Evolutionary conservation across 106 monocot species (phyloP).

Genomic region (Allium cepa): DNA sequence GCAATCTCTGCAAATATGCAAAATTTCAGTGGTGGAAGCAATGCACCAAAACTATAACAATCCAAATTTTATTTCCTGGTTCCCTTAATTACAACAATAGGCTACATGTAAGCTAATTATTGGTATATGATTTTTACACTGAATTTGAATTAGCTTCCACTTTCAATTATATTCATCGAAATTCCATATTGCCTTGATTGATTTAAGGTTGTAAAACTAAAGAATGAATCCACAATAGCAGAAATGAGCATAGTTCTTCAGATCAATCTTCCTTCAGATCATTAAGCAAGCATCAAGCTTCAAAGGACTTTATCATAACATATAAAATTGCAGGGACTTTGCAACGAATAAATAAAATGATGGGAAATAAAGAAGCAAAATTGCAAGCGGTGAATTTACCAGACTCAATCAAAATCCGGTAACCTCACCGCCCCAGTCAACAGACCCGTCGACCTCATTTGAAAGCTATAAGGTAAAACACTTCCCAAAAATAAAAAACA

Average conservation of each 20-base stretch:
- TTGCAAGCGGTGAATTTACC: neutral
- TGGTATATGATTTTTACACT: no score
- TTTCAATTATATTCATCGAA: neutral
- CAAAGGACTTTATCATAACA: neutral
- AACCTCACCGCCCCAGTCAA: constrained; percentile 8
- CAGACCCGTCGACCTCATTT: neutral
- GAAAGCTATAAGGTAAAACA: no score
- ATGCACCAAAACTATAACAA: neutral
- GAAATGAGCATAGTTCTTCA: neutral
- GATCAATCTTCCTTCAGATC: neutral
- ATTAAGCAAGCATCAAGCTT: neutral
- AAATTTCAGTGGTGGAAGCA: neutral
- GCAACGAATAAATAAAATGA: neutral
- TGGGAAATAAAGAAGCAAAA: neutral
- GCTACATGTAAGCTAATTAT: no score
- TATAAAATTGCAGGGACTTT: no score
- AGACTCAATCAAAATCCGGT: neutral
- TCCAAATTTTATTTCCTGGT: no score
- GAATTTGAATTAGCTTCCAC: no score
- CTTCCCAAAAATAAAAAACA: neutral
- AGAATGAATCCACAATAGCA: neutral
- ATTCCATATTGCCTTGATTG: neutral
- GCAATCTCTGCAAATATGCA: constrained; percentile 63
- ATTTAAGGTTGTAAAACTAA: neutral
- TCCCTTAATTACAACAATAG: no score